Percentiles rank a stretch among this genome's conserved stretches.
These are phyloP conservation scores for Coemansia sp. DNA, from an alignment of 192 early-diverging fungal genomes.

Conservation along the genomic window DNA sequence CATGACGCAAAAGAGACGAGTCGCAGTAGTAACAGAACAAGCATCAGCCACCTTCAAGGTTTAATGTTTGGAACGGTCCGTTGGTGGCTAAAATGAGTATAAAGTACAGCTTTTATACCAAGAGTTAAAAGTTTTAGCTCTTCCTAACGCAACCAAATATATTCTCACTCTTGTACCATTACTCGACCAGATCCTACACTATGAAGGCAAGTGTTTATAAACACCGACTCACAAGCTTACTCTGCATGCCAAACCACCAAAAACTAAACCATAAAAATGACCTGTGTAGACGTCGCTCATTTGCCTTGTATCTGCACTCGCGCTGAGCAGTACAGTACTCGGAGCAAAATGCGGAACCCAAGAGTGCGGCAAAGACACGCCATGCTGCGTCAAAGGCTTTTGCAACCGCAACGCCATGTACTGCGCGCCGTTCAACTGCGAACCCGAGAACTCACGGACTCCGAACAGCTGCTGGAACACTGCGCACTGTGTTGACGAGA, in stretches of 20 bases:
- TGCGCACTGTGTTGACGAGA: slow-evolving; percentile 43
- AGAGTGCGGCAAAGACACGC: slow-evolving; percentile 39
- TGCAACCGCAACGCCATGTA: slow-evolving; percentile 50
- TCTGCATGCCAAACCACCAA: too few relatives aligned
- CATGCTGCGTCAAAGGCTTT: slow-evolving; percentile 55
- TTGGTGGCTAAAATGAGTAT: not conserved
- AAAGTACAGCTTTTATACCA: not conserved
- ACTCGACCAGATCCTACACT: not conserved
- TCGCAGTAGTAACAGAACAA: not conserved
- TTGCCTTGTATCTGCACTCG: slow-evolving; percentile 6
- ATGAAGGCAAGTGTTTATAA: not conserved
- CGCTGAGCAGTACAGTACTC: slow-evolving; percentile 8
- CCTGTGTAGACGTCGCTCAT: slow-evolving; percentile 16
- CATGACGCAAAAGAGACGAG: not conserved
- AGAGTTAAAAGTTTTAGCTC: not conserved
- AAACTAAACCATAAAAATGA: too few relatives aligned
- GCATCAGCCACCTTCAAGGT: not conserved
- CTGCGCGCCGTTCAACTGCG: slow-evolving; percentile 52
- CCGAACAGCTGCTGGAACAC: slow-evolving; percentile 44
- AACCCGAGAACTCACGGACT: slow-evolving; percentile 34
- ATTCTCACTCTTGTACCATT: not conserved
- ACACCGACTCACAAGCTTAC: not conserved
- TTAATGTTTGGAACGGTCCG: not conserved
- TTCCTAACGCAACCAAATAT: not conserved
- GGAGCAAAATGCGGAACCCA: slow-evolving; percentile 29